Evolutionary conservation across 2,329 filamentous ascomycete species (phyloP).

Genomic region (Exophiala aquamarina): DNA sequence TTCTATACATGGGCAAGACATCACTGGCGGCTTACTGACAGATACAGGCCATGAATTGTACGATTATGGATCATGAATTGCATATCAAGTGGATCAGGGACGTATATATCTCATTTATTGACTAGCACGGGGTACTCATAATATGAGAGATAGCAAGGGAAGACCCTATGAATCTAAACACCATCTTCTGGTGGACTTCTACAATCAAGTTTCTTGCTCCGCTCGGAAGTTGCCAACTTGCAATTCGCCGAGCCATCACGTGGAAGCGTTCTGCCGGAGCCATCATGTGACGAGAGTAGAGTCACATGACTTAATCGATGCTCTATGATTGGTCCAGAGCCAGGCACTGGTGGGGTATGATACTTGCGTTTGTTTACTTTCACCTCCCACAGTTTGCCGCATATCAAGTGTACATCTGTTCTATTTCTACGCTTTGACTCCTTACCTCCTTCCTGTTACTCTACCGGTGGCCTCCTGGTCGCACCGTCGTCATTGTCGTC

Average conservation of each 20-base stretch:
- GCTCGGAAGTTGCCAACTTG: too few species aligned
- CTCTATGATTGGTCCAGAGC: background rate
- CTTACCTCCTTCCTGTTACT: background rate
- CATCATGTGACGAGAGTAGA: background rate
- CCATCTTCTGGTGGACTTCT: too few species aligned
- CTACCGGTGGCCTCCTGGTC: background rate
- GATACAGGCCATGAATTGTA: constrained; percentile 9
- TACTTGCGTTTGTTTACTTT: background rate
- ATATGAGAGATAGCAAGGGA: too few species aligned
- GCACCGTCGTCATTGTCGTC: background rate
- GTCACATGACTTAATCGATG: constrained; percentile 2
- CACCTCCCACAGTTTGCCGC: background rate
- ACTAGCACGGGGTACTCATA: too few species aligned
- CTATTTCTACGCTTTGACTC: too few species aligned
- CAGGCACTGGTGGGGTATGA: background rate
- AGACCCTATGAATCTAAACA: too few species aligned
- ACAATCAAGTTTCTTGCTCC: too few species aligned
- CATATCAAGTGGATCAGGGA: constrained; percentile 4
- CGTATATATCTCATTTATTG: background rate
- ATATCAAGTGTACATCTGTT: too few species aligned
- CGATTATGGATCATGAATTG: constrained; percentile 18
- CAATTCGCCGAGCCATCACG: too few species aligned
- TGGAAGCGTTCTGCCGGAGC: too few species aligned
- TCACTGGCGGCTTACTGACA: background rate
- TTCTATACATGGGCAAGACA: background rate